Evolutionary conservation across 2,329 filamentous ascomycete species (phyloP), one percentile per base, ranked within the genome.

Genomic region (Neofusicoccum umdonicola): DNA sequence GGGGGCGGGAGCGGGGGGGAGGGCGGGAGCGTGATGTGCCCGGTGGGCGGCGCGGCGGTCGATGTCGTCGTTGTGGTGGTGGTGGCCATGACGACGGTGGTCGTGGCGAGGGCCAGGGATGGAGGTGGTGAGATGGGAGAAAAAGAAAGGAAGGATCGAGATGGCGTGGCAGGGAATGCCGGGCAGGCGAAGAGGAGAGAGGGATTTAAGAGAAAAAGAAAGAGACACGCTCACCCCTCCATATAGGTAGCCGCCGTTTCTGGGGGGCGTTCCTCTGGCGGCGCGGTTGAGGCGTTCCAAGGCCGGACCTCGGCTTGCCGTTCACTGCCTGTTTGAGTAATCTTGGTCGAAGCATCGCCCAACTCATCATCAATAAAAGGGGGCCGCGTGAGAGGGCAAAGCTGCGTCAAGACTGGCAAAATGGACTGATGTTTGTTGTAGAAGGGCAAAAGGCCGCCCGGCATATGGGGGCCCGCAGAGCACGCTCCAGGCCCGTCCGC

Each of bases 1-100:
- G 77, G 76, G 1, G 75, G 56, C 2, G 68, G 65, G 37, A 67
- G 62, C 19, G 11, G 4, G 2, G 34, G 58, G 9, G 44, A 19
- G n/a, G 44, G 44, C 0, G 45, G 44, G 41, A 41, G 17, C 17
- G 34, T 7, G n/a, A 39, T 39, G 57, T 31, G 7, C 2, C 22
- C 8, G 31, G n/a, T 37, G 44, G 27, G 34, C 19, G 22, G 22
- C 47, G 31, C n/a, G n/a, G 35, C 11, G 37, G 37, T 35, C 3
- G 56, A 11, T n/a, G 41, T n/a, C 19, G n/a, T 19, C 4, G 41
- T 39, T 39, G 39, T 5, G 15, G 41, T 9, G 7, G 31, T 19
- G 56, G 19, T 17, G n/a, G 11, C 15, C 39, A 22, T 44, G 54
- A 11, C 4, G 17, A 6, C 34, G 34, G 22, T 1, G 19, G 9